Conservation (phyloP, 2,329 filamentous ascomycete genomes). For the Samsoniella hepiali region DNA sequence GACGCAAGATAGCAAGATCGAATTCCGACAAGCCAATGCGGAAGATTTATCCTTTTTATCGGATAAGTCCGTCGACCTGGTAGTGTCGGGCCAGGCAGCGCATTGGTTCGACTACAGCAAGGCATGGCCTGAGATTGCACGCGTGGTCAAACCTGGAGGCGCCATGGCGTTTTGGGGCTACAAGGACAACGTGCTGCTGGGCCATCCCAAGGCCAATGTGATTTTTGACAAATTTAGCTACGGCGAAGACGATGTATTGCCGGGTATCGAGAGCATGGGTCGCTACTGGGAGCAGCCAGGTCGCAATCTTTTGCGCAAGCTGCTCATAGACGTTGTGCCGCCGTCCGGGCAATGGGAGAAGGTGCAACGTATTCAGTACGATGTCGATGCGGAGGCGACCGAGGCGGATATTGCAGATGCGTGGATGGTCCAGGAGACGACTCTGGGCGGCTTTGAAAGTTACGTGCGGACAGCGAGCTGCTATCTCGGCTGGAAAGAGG, state of each 20-base stretch:
- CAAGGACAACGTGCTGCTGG: slow-evolving; percentile 59
- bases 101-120: slow-evolving; percentile 63
- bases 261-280: slow-evolving; percentile 49
- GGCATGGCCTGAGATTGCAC: slow-evolving; percentile 53
- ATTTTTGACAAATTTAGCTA: slow-evolving; percentile 57
- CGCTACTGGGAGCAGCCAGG: slow-evolving; percentile 62
- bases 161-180: slow-evolving; percentile 66
- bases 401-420: slow-evolving; percentile 33
- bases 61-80: slow-evolving; percentile 50
- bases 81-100: slow-evolving; percentile 53
- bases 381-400: slow-evolving; percentile 46
- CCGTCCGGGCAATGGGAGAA: slow-evolving; percentile 51
- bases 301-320: slow-evolving; percentile 49
- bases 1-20: slow-evolving; percentile 42
- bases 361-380: slow-evolving; percentile 53
- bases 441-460: slow-evolving; percentile 56
- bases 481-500: slow-evolving; percentile 56
- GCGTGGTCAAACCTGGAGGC: slow-evolving; percentile 52
- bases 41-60: slow-evolving; percentile 52
- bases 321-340: slow-evolving; percentile 50
- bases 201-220: slow-evolving; percentile 47
- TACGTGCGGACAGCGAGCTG: slow-evolving; percentile 61
- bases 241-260: slow-evolving; percentile 42
- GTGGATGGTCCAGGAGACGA: slow-evolving; percentile 54
- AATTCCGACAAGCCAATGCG: slow-evolving; percentile 47